Conservation (phyloP, 106 monocot species). For the Gastrodia elata region DNA sequence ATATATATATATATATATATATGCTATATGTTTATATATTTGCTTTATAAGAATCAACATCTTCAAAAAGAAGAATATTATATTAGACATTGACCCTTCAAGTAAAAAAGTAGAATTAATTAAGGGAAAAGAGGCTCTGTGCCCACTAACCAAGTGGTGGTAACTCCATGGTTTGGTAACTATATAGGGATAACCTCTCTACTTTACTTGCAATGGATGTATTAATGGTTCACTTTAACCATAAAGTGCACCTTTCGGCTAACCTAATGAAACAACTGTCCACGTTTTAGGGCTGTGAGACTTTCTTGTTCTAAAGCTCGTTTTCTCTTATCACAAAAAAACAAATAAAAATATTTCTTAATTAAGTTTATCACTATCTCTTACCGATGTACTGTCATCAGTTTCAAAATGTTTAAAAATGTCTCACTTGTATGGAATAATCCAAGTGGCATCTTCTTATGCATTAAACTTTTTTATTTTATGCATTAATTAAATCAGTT, state of each 20-base stretch:
- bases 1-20: too few species aligned
- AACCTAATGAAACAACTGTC: neutral
- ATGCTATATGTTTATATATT: too few species aligned
- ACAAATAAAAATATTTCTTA: neutral
- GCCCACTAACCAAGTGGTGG: neutral
- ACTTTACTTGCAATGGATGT: neutral
- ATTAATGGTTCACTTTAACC: neutral
- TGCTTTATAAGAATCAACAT: too few species aligned
- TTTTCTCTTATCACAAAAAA: neutral
- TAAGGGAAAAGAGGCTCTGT: neutral
- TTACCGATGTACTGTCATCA: neutral
- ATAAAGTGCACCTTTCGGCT: neutral
- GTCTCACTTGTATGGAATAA: neutral
- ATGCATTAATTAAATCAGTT: neutral
- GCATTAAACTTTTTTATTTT: neutral
- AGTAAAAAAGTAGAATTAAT: too few species aligned
- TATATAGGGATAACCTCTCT: neutral
- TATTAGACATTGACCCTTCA: too few species aligned
- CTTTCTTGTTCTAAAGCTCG: neutral
- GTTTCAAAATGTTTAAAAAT: neutral
- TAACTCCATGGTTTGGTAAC: neutral
- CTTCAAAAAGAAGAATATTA: too few species aligned
- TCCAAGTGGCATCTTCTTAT: neutral
- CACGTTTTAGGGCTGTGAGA: neutral
- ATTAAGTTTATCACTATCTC: neutral